phyloP scores from a whole-genome alignment of 768 basidiomycete species.

The Chalciporus pseudorubinellus region DNA sequence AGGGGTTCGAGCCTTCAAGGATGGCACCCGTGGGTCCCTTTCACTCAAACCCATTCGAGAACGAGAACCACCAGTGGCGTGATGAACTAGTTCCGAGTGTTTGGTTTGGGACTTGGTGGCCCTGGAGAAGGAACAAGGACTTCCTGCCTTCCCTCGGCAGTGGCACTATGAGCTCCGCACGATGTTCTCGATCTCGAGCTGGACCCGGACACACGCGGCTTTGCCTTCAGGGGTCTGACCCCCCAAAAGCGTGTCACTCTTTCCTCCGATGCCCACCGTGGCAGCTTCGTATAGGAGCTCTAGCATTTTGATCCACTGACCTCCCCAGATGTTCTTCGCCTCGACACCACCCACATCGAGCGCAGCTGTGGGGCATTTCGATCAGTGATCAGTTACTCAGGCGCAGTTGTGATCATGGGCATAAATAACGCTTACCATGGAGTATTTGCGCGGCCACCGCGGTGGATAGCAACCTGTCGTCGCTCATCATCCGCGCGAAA shows the following conservation, averaged over 20 bases:
- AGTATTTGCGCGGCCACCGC: slow-evolving; percentile 64
- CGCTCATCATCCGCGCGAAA: slow-evolving; percentile 60
- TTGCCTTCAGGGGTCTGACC: slow-evolving; percentile 59
- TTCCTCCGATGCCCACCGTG: slow-evolving; percentile 48
- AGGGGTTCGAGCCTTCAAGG: too few species aligned
- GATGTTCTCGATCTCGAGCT: slow-evolving; percentile 66
- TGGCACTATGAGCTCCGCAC: slow-evolving; percentile 32
- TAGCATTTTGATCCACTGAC: slow-evolving; percentile 75
- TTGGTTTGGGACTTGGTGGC: too few species aligned
- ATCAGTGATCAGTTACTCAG: slow-evolving; percentile 9
- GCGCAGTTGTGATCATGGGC: neutral
- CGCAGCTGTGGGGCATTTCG: slow-evolving; percentile 46
- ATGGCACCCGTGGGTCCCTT: too few species aligned
- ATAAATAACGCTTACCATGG: slow-evolving; percentile 44
- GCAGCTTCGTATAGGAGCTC: slow-evolving; percentile 62
- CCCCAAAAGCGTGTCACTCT: slow-evolving; percentile 45
- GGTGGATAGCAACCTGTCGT: slow-evolving; percentile 50
- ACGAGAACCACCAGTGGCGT: slow-evolving; percentile 16
- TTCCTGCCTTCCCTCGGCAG: neutral
- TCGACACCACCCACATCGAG: slow-evolving; percentile 67
- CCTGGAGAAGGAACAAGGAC: too few species aligned
- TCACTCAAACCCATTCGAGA: neutral
- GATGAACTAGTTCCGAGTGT: neutral
- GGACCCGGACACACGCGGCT: slow-evolving; percentile 61
- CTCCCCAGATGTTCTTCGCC: slow-evolving; percentile 66